These are phyloP conservation scores for Microcos paniculata DNA, from an alignment of 345 rosid species.

Conservation along the genomic window DNA sequence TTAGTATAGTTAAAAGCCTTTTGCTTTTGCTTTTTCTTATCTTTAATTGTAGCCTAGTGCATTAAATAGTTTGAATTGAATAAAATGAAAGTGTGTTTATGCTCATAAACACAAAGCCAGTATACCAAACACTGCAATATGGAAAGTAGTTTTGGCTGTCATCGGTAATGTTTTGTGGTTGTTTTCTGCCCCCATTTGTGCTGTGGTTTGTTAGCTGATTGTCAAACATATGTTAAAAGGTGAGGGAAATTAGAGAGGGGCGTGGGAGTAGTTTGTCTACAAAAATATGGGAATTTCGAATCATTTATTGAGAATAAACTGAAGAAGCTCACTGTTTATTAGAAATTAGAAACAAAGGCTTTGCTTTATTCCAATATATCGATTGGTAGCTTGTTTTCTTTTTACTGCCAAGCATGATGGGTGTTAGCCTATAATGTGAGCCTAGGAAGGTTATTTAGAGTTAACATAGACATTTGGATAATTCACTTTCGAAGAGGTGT, in stretches of 20 bases:
- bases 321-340: neutral
- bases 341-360: neutral
- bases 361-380: neutral
- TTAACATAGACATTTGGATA: too few species aligned
- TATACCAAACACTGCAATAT: neutral
- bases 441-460: too few species aligned
- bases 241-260: neutral
- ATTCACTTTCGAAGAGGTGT: too few species aligned
- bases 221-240: neutral
- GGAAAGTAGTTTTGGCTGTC: neutral
- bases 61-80: neutral
- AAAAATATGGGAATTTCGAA: neutral
- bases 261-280: too few species aligned
- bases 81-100: neutral
- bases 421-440: too few species aligned
- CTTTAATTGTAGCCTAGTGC: neutral
- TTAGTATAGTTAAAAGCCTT: neutral
- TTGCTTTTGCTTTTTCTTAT: neutral
- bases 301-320: neutral
- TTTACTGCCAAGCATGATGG: too few species aligned
- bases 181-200: neutral
- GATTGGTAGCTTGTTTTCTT: slow-evolving; percentile 19
- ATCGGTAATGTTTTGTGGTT: neutral
- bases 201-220: too few species aligned
- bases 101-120: neutral